Percentiles rank a stretch among this genome's conserved stretches.
These are phyloP conservation scores for Saccharomycopsis javanensis DNA, from an alignment of 805 yeast genomes.

Conservation along the genomic window DNA sequence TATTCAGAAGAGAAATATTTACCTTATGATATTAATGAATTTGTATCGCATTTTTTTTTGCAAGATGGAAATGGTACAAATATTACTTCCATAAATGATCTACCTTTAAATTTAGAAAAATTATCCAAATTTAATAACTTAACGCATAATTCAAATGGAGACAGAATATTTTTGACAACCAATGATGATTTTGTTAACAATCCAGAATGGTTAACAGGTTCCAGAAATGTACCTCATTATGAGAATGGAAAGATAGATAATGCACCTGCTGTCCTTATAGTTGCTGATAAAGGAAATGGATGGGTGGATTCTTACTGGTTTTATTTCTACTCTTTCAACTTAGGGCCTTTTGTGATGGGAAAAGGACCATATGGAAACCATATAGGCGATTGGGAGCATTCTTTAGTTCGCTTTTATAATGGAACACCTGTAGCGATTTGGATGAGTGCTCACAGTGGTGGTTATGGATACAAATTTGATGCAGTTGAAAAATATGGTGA, in stretches of 20 bases:
- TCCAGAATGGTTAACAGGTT: constrained; percentile 84
- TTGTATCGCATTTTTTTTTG: constrained; percentile 55
- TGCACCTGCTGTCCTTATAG: constrained; percentile 76
- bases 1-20: constrained; percentile 82
- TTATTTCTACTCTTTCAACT: constrained; percentile 85
- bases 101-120: constrained; percentile 24
- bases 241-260: constrained; percentile 59
- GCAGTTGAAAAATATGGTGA: constrained; percentile 56
- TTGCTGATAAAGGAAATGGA: constrained; percentile 88
- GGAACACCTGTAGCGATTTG: constrained; percentile 79
- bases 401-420: constrained; percentile 70
- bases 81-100: constrained; percentile 24
- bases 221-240: constrained; percentile 53
- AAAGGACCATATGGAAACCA: constrained; percentile 96
- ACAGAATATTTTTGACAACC: constrained; percentile 50
- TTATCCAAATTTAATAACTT: constrained; percentile 24
- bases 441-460: constrained; percentile 99
- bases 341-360: constrained; percentile 97
- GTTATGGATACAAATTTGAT: constrained; percentile 75
- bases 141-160: constrained; percentile 25
- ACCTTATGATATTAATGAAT: constrained; percentile 73
- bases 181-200: constrained; percentile 56
- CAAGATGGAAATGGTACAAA: constrained; percentile 41
- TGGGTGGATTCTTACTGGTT: constrained; percentile 97
- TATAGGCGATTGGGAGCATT: constrained; percentile 97